A percentile compares a stretch with the other conserved stretches of the same genome.
Conservation (phyloP, 805 yeast genomes). For the Kockiozyma suomiensis region DNA sequence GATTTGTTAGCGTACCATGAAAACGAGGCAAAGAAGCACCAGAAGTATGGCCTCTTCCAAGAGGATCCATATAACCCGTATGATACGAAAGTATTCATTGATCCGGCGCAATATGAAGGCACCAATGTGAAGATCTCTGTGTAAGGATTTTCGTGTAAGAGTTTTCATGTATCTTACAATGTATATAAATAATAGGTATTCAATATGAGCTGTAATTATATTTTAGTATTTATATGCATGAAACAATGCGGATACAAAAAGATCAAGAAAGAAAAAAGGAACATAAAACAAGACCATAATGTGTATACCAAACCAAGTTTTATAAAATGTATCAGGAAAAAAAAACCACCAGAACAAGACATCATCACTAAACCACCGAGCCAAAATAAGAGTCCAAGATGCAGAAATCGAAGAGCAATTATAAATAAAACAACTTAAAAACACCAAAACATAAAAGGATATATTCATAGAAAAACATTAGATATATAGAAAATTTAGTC, state of each 20-base stretch:
- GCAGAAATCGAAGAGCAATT: neutral
- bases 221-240: neutral
- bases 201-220: neutral
- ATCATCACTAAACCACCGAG: neutral
- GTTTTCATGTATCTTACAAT: neutral
- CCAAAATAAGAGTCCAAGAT: neutral
- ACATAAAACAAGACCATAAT: neutral
- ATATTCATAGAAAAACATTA: neutral
- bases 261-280: neutral
- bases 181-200: conserved; percentile 4
- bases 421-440: neutral
- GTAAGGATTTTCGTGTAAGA: neutral
- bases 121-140: conserved; percentile 28
- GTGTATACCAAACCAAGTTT: neutral
- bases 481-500: conserved; percentile 3
- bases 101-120: conserved; percentile 23
- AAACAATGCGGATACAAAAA: neutral
- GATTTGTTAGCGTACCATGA: conserved; percentile 18
- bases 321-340: neutral
- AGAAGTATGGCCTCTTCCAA: conserved; percentile 24
- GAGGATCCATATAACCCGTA: conserved; percentile 28
- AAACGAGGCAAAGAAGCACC: conserved; percentile 6
- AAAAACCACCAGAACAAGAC: neutral
- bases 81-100: conserved; percentile 21
- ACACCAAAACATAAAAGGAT: neutral